phyloP scores from a whole-genome alignment of 1,284 basidiomycete species.

The Fomitopsis schrenkii region DNA sequence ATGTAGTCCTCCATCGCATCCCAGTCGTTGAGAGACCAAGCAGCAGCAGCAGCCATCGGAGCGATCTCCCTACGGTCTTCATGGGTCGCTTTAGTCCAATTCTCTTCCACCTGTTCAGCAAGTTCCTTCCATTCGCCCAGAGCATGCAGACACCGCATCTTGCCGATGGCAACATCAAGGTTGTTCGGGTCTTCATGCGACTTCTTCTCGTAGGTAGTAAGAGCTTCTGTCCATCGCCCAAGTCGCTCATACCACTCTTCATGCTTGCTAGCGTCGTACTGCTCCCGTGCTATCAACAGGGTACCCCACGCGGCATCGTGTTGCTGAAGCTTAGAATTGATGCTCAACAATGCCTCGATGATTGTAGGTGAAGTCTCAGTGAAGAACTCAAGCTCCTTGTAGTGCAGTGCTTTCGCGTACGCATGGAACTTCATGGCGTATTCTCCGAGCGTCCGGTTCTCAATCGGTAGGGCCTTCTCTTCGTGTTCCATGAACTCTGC shows the following conservation, averaged over 20 bases:
- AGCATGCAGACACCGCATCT: constrained; percentile 96
- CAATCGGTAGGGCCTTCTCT: constrained; percentile 94
- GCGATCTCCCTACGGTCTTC: constrained; percentile 92
- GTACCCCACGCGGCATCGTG: constrained; percentile 97
- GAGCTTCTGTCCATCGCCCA: constrained; percentile 94
- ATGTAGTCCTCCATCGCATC: constrained; percentile 99
- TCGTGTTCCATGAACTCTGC: constrained; percentile 99
- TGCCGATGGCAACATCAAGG: constrained; percentile 77
- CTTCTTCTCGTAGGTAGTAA: constrained; percentile 84
- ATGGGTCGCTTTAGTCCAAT: constrained; percentile 81
- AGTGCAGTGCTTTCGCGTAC: constrained; percentile 97
- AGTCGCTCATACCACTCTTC: constrained; percentile 99
- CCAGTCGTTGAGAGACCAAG: constrained; percentile 97
- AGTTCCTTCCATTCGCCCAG: constrained; percentile 98
- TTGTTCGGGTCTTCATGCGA: constrained; percentile 65
- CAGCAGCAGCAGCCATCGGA: constrained; percentile 94
- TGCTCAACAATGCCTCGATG: constrained; percentile 93
- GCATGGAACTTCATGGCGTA: constrained; percentile 94
- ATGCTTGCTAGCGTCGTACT: constrained; percentile 85
- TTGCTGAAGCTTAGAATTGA: constrained; percentile 97
- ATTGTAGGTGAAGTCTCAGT: constrained; percentile 85
- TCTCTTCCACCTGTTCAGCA: constrained; percentile 82
- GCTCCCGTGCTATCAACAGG: constrained; percentile 81
- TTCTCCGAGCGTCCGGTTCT: constrained; percentile 90
- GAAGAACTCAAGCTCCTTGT: constrained; percentile 98